These are phyloP conservation scores for Pythium phragmitis DNA, from an alignment of 352 stramenopile species.

Conservation along the genomic window DNA sequence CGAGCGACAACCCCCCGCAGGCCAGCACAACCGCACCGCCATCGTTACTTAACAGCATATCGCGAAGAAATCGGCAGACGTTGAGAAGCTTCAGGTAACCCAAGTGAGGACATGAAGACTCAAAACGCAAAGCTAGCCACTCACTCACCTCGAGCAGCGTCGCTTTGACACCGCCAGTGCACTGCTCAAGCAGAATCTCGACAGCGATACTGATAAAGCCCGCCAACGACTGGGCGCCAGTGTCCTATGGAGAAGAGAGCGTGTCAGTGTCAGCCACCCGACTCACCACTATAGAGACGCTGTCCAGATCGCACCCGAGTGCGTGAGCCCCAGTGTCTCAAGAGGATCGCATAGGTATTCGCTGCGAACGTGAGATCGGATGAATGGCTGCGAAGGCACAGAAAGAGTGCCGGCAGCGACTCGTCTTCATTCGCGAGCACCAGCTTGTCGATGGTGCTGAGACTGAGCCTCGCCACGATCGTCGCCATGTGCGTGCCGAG, in stretches of 20 bases:
- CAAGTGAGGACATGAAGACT: background rate
- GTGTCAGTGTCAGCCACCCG: background rate
- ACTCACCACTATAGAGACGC: background rate
- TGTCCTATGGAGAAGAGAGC: slow-evolving; percentile 7
- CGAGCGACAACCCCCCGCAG: slow-evolving; percentile 47
- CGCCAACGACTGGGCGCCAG: slow-evolving; percentile 42
- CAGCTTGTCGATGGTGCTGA: slow-evolving; percentile 44
- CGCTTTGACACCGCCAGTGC: background rate
- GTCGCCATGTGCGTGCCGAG: slow-evolving; percentile 42
- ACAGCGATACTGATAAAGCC: slow-evolving; percentile 66
- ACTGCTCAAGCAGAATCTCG: slow-evolving; percentile 34
- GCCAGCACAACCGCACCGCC: slow-evolving; percentile 45
- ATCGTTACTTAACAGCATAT: slow-evolving; percentile 50
- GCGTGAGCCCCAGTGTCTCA: slow-evolving; percentile 43
- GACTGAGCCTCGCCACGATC: slow-evolving; percentile 44
- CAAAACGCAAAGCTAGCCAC: background rate
- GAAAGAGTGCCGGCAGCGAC: slow-evolving; percentile 58
- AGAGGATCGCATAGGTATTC: slow-evolving; percentile 60
- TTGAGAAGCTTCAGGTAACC: slow-evolving; percentile 40
- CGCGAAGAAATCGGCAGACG: slow-evolving; percentile 60
- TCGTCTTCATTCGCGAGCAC: slow-evolving; percentile 44
- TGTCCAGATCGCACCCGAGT: background rate
- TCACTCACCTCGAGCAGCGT: slow-evolving; percentile 10
- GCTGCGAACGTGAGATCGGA: slow-evolving; percentile 45
- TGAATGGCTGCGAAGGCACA: slow-evolving; percentile 55